phyloP scores from a whole-genome alignment of 2,329 filamentous ascomycete genomes.

The Monascus ruber region DNA sequence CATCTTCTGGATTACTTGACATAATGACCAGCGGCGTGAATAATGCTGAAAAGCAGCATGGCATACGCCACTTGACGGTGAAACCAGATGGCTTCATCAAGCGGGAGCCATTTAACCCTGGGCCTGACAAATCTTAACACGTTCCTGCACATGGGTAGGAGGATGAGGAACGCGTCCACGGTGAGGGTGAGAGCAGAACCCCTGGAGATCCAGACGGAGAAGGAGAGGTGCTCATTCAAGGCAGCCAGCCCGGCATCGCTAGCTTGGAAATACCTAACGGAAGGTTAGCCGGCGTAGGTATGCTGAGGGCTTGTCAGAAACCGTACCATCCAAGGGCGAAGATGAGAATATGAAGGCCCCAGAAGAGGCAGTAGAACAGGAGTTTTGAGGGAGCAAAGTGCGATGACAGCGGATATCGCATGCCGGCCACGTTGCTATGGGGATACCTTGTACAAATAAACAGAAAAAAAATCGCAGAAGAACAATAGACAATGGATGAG shows the following conservation, averaged over 20 bases:
- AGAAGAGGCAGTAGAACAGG: constrained; percentile 70
- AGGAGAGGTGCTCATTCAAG: constrained; percentile 63
- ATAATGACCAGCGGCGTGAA: constrained; percentile 75
- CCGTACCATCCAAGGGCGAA: constrained; percentile 78
- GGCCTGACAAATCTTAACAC: constrained; percentile 74
- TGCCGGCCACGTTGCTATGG: constrained; percentile 23
- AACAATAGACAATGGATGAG: too few species aligned
- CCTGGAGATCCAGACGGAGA: constrained; percentile 91
- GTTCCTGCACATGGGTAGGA: constrained; percentile 91
- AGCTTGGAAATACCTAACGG: constrained; percentile 64
- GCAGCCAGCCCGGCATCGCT: constrained; percentile 56
- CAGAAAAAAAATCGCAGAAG: too few species aligned
- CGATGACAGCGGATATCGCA: constrained; percentile 25
- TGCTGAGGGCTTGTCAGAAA: not conserved
- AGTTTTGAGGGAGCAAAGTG: constrained; percentile 62
- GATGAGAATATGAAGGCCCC: constrained; percentile 64
- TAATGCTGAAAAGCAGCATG: constrained; percentile 66
- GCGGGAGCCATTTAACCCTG: constrained; percentile 73
- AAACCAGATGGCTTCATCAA: constrained; percentile 97
- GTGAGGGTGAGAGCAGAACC: constrained; percentile 79
- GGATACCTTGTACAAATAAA: too few species aligned
- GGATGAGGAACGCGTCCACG: constrained; percentile 74
- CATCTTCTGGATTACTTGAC: constrained; percentile 59
- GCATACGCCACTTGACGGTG: constrained; percentile 90
- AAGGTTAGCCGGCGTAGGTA: constrained; percentile 11